Evolutionary conservation across 2,329 filamentous ascomycete genomes (phyloP).

Genomic region (Cladophialophora exuberans): DNA sequence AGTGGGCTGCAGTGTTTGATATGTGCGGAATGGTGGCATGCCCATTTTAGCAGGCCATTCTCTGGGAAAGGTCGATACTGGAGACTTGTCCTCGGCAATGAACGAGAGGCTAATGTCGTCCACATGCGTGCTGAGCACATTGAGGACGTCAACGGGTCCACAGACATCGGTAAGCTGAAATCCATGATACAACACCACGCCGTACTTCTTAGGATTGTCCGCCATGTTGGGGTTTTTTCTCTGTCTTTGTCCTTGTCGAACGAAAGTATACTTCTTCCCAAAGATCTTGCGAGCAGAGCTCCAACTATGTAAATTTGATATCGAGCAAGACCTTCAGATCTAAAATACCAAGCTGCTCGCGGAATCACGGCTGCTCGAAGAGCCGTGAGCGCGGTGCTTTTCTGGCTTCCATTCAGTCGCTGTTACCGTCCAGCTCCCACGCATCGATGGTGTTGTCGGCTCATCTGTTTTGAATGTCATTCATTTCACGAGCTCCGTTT

Average conservation of each 20-base stretch:
- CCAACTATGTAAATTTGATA: no score
- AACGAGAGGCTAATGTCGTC: slow-evolving; percentile 10
- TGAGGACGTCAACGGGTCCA: slow-evolving; percentile 53
- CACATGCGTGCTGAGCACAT: slow-evolving; percentile 29
- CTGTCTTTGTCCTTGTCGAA: not conserved
- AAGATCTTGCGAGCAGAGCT: not conserved
- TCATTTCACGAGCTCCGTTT: no score
- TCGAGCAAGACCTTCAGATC: no score
- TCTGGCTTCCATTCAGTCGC: no score
- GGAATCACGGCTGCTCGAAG: no score
- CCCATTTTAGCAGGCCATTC: slow-evolving; percentile 16
- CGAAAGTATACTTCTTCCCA: not conserved
- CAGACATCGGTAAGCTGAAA: slow-evolving; percentile 47
- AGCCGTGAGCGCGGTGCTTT: no score
- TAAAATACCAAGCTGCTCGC: no score
- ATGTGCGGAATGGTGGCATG: slow-evolving; percentile 15
- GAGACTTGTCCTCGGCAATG: slow-evolving; percentile 4
- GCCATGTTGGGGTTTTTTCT: slow-evolving; percentile 1
- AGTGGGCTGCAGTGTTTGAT: slow-evolving; percentile 50
- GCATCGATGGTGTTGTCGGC: no score
- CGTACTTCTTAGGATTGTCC: slow-evolving; percentile 4
- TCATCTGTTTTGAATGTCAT: no score
- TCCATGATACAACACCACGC: slow-evolving; percentile 40
- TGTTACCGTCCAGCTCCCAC: no score
- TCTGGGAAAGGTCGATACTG: slow-evolving; percentile 7